These are phyloP conservation scores for Fraxinus velutina DNA, from an alignment of 305 asterid species.

Conservation along the genomic window DNA sequence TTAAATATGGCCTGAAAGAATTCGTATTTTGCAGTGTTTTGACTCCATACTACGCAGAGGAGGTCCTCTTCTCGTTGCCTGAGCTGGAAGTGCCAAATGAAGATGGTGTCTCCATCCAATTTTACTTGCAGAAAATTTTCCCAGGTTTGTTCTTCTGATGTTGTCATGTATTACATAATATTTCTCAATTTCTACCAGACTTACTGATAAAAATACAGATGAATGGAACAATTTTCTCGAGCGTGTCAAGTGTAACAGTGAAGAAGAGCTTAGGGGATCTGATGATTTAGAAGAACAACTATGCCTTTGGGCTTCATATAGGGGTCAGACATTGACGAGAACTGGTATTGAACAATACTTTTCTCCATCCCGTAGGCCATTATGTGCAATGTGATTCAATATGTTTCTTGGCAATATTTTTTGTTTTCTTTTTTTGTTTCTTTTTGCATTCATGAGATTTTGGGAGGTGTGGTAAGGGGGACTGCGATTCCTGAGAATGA, in stretches of 20 bases:
- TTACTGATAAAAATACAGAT: constrained; percentile 43
- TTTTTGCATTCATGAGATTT: neutral
- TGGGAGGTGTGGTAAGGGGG: neutral
- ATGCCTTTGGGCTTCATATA: constrained; percentile 97
- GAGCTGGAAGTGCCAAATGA: constrained; percentile 88
- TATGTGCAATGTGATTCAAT: neutral
- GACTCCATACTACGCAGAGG: constrained; percentile 95
- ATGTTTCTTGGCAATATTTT: neutral
- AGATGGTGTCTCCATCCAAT: constrained; percentile 97
- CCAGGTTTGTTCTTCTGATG: constrained; percentile 63
- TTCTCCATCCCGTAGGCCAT: neutral
- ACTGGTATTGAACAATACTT: constrained; percentile 53
- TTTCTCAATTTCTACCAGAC: constrained; percentile 20
- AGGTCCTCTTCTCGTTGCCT: constrained; percentile 87
- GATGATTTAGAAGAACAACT: constrained; percentile 84
- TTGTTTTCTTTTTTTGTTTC: neutral
- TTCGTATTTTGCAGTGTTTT: constrained; percentile 51
- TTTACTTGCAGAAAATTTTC: constrained; percentile 90
- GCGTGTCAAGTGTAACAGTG: constrained; percentile 58
- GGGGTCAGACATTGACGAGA: constrained; percentile 94
- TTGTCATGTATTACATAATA: constrained; percentile 9
- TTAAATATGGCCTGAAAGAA: neutral
- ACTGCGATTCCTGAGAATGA: constrained; percentile 1
- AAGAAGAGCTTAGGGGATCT: constrained; percentile 77
- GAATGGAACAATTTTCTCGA: constrained; percentile 98